Percentiles rank a stretch among this genome's conserved stretches.
These are phyloP conservation scores for Rhodotorula sp. DNA, from an alignment of 1,284 basidiomycete species.

Conservation along the genomic window DNA sequence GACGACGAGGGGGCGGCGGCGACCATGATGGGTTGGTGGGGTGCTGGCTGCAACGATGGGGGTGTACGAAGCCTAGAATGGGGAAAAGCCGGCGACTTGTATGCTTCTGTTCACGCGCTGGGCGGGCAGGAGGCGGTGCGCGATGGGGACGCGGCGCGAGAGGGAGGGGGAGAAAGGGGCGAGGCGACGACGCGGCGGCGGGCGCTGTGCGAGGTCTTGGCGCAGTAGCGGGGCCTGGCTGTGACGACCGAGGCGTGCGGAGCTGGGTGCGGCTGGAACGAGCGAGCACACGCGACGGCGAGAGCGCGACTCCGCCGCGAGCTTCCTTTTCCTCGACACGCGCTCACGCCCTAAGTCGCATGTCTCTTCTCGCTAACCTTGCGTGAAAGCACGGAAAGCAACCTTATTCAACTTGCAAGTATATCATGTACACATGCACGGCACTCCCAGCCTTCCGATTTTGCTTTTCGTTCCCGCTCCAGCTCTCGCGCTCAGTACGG, in stretches of 20 bases:
- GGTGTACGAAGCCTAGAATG: background rate
- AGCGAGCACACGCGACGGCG: background rate
- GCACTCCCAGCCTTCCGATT: background rate
- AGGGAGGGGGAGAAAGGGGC: background rate
- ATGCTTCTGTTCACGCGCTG: background rate
- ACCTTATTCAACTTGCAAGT: background rate
- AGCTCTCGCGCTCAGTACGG: slow-evolving; percentile 17
- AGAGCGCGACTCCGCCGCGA: background rate
- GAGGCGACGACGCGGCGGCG: slow-evolving; percentile 1
- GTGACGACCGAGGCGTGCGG: background rate
- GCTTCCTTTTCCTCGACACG: background rate
- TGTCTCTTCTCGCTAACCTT: background rate
- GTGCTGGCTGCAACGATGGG: no score
- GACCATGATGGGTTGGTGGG: slow-evolving; percentile 2
- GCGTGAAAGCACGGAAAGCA: background rate
- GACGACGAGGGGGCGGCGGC: background rate
- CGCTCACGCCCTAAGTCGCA: background rate
- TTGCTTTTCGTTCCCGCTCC: background rate
- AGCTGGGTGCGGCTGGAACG: background rate
- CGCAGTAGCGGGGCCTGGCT: background rate
- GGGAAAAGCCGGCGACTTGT: no score
- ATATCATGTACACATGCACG: no score
- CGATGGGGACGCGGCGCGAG: slow-evolving; percentile 4
- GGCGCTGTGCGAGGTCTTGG: background rate
- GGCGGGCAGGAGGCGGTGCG: slow-evolving; percentile 58